A percentile compares a stretch with the other conserved stretches of the same genome.
Evolutionary conservation across 139 green algal genomes (phyloP).

Genomic region (Coccomyxa sp.): DNA sequence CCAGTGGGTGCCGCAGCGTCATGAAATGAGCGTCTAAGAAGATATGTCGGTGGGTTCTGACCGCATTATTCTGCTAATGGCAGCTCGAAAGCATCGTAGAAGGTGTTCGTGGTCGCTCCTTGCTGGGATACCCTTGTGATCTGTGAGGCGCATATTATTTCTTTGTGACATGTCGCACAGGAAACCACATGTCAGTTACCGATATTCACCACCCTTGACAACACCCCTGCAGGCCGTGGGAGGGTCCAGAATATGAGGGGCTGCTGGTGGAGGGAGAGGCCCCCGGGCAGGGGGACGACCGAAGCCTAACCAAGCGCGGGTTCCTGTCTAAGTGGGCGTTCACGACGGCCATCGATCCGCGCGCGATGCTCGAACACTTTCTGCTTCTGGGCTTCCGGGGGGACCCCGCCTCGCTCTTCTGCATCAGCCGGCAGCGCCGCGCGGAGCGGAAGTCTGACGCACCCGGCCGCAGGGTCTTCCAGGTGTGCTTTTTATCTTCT

Average conservation of each 20-base stretch:
- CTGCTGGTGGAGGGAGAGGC: conserved; percentile 36
- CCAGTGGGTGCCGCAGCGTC: too few relatives aligned
- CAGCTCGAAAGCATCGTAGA: neutral
- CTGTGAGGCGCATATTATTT: neutral
- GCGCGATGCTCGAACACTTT: conserved; percentile 53
- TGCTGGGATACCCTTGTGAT: too few relatives aligned
- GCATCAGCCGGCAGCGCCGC: conserved; percentile 30
- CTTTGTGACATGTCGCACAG: neutral
- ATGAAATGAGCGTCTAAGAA: too few relatives aligned
- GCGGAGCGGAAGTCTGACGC: conserved; percentile 35
- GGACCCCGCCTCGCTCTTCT: conserved; percentile 31
- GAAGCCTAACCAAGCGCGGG: conserved; percentile 36
- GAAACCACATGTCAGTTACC: neutral
- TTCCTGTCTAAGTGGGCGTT: conserved; percentile 58
- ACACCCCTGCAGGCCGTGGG: conserved; percentile 27
- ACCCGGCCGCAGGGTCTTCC: conserved; percentile 20
- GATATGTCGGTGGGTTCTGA: too few relatives aligned
- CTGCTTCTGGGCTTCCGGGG: conserved; percentile 69
- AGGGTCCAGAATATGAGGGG: conserved; percentile 10
- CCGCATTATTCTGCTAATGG: neutral
- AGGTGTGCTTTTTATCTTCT: conserved; percentile 15
- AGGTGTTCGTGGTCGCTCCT: too few relatives aligned
- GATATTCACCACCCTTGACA: neutral
- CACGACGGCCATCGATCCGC: conserved; percentile 37
- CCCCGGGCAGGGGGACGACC: neutral